These are phyloP conservation scores for Leccinum variicolor DNA, from an alignment of 768 basidiomycete genomes.

Conservation along the genomic window DNA sequence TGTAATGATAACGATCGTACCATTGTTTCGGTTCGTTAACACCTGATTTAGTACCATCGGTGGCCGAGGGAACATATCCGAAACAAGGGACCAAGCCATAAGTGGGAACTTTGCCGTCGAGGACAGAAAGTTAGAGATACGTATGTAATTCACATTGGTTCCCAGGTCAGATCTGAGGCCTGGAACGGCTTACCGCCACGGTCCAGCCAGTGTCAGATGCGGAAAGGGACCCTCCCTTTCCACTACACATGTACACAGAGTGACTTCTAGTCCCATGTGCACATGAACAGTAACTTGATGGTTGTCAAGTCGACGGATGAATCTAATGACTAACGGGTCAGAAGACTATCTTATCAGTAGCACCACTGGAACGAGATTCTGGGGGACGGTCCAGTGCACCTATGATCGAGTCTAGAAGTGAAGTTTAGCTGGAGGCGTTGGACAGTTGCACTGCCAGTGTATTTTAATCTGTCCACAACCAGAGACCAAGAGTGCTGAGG, in stretches of 20 bases:
- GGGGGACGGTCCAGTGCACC: no score
- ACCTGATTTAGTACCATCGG: slow-evolving; percentile 1
- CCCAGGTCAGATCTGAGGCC: neutral
- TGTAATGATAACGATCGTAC: slow-evolving; percentile 18
- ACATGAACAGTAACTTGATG: slow-evolving; percentile 12
- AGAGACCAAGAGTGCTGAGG: neutral
- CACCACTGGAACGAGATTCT: neutral
- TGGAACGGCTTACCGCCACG: neutral
- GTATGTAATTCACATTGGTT: neutral
- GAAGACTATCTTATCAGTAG: slow-evolving; percentile 2
- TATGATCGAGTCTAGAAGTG: neutral
- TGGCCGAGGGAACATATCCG: slow-evolving; percentile 5
- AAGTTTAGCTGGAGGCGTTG: neutral
- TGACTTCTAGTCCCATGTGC: neutral
- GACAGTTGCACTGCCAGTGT: neutral
- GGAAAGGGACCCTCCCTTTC: neutral
- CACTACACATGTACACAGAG: neutral
- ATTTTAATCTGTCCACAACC: neutral
- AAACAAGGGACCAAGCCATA: slow-evolving; percentile 15
- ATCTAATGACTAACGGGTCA: slow-evolving; percentile 2
- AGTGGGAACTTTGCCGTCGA: slow-evolving; percentile 6
- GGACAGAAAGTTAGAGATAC: neutral
- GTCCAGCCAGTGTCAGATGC: neutral
- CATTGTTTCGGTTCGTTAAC: slow-evolving; percentile 22
- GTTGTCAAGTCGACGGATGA: slow-evolving; percentile 18